Evolutionary conservation across 2,329 filamentous ascomycete species (phyloP), one percentile per base, ranked within the genome.

Genomic region (Sporothrix brasiliensis): DNA sequence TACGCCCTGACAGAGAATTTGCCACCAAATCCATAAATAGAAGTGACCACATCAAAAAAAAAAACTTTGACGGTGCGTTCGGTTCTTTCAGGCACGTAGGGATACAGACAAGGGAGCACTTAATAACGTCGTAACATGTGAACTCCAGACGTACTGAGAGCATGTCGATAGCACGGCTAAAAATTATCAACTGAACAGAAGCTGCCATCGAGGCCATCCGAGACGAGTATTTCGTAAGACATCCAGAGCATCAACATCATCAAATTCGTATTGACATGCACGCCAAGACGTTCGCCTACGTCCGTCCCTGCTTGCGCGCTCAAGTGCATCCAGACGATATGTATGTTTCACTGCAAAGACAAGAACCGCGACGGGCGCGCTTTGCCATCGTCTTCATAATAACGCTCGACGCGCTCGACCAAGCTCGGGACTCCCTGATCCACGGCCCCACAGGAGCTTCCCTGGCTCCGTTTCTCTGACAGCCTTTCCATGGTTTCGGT

Each of bases 1-100:
- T 19, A 4, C 19, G 30, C 56, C 58, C 39, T 19, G 58, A 47
- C 58, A 47, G 21, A 16, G 4, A 4, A 24, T 39, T 47, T 39
- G 58, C 58, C 58, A 63, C 58, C 58, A 47, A 6, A 63, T 63
- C 58, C 58, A 63, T 63, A 63, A 63, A 63, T 63, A 63, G 58
- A 39, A 27, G 21, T 10, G 44, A 47, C 14, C 21, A 39, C 44
- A 44, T 39, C 44, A 39, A 61, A 60, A 60, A 61, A 24, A 24
- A 60, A 61, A 24, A 24, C 56, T 61, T 39, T 13, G 47, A 63
- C 39, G 39, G 58, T 19, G n/a, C 14, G 19, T 24, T 24, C n/a
- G 34, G 30, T 19, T n/a, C 41, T 47, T 14, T 10, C n/a, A 27
- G 58, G 21, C 58, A 47, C 2, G n/a, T 39, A 47, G 39, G 13